Evolutionary conservation across 129 eudicot species (phyloP).

Genomic region (Chrysanthemum makinoi): DNA sequence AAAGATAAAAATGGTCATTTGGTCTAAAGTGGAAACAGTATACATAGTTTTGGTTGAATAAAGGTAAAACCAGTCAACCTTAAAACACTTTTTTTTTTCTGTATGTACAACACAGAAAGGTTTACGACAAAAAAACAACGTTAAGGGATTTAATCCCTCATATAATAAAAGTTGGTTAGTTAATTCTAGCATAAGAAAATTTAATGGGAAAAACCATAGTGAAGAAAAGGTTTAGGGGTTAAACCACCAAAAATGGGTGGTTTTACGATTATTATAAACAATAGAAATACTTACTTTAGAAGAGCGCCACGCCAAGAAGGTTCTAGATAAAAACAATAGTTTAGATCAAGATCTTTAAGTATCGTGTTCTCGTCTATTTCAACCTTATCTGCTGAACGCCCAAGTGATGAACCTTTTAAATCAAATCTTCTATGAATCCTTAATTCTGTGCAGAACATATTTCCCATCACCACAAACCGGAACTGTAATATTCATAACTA

Average conservation of each 20-base stretch:
- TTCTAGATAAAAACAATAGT: slow-evolving; percentile 86
- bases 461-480: slow-evolving; percentile 98
- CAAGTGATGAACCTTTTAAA: slow-evolving; percentile 90
- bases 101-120: too few species aligned
- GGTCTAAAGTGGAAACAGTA: slow-evolving; percentile 14
- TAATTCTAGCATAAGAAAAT: too few species aligned
- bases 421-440: slow-evolving; percentile 93
- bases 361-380: slow-evolving; percentile 92
- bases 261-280: neutral
- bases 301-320: slow-evolving; percentile 86
- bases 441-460: slow-evolving; percentile 98
- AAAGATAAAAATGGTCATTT: slow-evolving; percentile 12
- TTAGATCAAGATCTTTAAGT: slow-evolving; percentile 92
- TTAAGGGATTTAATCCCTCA: too few species aligned
- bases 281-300: slow-evolving; percentile 53
- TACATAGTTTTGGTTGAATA: neutral
- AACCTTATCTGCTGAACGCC: slow-evolving; percentile 86
- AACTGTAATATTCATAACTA: slow-evolving; percentile 50
- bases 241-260: too few species aligned
- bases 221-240: too few species aligned
- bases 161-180: too few species aligned
- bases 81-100: too few species aligned
- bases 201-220: too few species aligned
- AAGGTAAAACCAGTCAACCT: neutral
- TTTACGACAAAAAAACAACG: too few species aligned